Evolutionary conservation across 1,139 yeast genomes (phyloP).

Genomic region (Candida sp.): DNA sequence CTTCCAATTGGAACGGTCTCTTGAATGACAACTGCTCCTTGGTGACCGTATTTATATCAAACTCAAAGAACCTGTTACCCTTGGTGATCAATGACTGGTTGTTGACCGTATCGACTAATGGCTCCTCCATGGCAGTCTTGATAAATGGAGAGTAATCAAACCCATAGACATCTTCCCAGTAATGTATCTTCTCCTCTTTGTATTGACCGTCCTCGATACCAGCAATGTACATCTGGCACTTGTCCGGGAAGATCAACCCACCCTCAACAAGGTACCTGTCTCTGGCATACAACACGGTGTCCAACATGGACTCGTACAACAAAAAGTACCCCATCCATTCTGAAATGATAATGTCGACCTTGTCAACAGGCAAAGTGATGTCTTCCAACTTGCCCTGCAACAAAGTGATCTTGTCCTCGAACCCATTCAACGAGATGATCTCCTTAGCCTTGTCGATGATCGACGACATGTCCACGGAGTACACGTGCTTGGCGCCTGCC

Average conservation of each 20-base stretch:
- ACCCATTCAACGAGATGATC: constrained; percentile 84
- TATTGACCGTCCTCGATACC: constrained; percentile 96
- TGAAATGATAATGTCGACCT: constrained; percentile 94
- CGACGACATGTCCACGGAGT: constrained; percentile 97
- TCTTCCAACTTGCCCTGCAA: constrained; percentile 96
- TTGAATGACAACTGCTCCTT: constrained; percentile 83
- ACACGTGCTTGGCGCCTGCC: constrained; percentile 97
- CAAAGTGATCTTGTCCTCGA: constrained; percentile 84
- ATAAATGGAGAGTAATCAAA: constrained; percentile 84
- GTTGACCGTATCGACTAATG: constrained; percentile 93
- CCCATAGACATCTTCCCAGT: constrained; percentile 98
- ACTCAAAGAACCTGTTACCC: constrained; percentile 70
- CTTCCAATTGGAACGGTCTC: constrained; percentile 67
- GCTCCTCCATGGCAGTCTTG: constrained; percentile 86
- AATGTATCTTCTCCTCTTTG: constrained; percentile 90
- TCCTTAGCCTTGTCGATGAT: constrained; percentile 94
- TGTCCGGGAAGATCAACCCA: constrained; percentile 95
- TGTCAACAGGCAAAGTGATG: constrained; percentile 72
- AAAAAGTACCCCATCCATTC: constrained; percentile 99
- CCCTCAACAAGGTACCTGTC: constrained; percentile 87
- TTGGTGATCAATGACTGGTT: constrained; percentile 77
- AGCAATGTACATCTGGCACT: constrained; percentile 88
- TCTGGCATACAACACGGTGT: constrained; percentile 93
- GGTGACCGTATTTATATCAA: constrained; percentile 89
- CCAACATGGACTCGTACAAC: constrained; percentile 97